Percentiles rank a stretch among this genome's conserved stretches.
Conservation (phyloP, 139 green algal genomes). For the Microglena sp. region DNA sequence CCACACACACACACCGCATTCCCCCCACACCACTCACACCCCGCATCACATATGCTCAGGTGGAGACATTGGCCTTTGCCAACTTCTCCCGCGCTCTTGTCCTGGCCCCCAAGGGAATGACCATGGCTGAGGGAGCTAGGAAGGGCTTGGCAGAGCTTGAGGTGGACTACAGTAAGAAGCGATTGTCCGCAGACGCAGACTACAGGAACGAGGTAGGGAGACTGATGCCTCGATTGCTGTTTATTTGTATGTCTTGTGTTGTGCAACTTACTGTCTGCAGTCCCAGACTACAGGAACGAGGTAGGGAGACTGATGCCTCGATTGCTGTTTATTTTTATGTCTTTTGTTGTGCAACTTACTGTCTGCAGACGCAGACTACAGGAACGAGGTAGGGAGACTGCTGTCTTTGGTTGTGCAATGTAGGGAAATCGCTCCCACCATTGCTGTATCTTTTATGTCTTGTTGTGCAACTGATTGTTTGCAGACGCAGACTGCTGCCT, state of each 20-base stretch:
- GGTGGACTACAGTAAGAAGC: conserved; percentile 80
- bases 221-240: not conserved
- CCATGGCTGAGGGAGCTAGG: not conserved
- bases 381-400: conserved; percentile 3
- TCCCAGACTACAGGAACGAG: not conserved
- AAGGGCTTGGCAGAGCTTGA: conserved; percentile 23
- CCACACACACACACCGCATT: too few species aligned
- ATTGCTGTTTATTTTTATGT: not conserved
- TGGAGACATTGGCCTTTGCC: conserved; percentile 69
- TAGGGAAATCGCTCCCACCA: too few species aligned
- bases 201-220: conserved; percentile 27
- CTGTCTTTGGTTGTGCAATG: too few species aligned
- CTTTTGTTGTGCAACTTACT: not conserved
- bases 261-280: not conserved
- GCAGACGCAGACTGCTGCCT: too few species aligned
- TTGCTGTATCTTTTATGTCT: too few species aligned
- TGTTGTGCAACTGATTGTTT: too few species aligned
- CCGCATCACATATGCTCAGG: too few species aligned
- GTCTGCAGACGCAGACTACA: conserved; percentile 14
- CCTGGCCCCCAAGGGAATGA: conserved; percentile 10
- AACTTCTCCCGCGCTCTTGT: conserved; percentile 84
- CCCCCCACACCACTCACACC: too few species aligned
- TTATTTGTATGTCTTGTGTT: not conserved
- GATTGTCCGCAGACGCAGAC: conserved; percentile 45
- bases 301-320: not conserved